phyloP scores from a whole-genome alignment of 441 rosid genomes.

The Geranium incanum region DNA sequence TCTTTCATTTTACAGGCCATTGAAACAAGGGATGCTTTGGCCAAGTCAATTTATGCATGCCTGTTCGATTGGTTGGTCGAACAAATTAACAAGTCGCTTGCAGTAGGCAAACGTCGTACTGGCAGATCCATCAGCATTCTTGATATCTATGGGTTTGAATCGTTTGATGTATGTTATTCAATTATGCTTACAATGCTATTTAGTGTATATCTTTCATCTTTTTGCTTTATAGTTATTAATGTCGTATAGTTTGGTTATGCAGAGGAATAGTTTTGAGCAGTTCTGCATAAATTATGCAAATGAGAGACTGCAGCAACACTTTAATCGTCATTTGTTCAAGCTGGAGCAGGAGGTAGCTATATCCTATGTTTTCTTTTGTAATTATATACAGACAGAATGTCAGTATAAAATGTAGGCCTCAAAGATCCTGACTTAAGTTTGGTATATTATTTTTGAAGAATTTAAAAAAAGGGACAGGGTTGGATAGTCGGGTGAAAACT shows the following conservation, averaged over 20 bases:
- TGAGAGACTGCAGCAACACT: conserved; percentile 97
- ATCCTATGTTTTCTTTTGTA: conserved; percentile 12
- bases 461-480: background rate
- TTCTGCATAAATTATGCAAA: conserved; percentile 98
- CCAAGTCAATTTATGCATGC: conserved; percentile 85
- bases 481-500: background rate
- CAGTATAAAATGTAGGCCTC: conserved; percentile 8
- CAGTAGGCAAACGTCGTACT: conserved; percentile 85
- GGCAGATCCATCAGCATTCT: conserved; percentile 99
- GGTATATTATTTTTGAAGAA: background rate
- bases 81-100: conserved; percentile 92
- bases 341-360: conserved; percentile 86
- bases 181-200: conserved; percentile 10
- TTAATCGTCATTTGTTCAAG: conserved; percentile 94
- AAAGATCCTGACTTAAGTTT: conserved; percentile 5
- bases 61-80: conserved; percentile 94
- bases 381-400: conserved; percentile 4
- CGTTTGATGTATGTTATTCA: conserved; percentile 67
- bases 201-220: conserved; percentile 5
- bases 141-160: conserved; percentile 98
- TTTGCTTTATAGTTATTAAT: conserved; percentile 21
- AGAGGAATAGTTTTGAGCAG: conserved; percentile 98
- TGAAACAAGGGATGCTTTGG: conserved; percentile 93
- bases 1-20: conserved; percentile 58
- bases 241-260: conserved; percentile 27